Evolutionary conservation across 306 rosid genomes (phyloP).

Genomic region (Gynostemma pentaphyllum): DNA sequence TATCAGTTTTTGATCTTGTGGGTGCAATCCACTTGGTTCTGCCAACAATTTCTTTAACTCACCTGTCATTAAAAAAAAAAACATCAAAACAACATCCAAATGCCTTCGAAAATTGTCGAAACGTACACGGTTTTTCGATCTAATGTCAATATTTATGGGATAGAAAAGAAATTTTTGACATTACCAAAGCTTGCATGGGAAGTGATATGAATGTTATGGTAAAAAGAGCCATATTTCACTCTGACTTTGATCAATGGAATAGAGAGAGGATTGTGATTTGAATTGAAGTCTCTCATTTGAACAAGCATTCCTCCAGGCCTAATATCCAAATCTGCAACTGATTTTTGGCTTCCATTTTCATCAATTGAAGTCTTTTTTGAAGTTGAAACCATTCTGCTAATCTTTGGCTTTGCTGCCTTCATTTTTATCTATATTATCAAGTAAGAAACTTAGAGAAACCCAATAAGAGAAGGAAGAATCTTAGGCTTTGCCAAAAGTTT

Average conservation of each 20-base stretch:
- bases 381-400: conserved; percentile 22
- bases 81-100: neutral
- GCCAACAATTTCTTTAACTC: conserved; percentile 73
- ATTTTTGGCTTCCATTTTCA: neutral
- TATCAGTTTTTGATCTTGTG: conserved; percentile 58
- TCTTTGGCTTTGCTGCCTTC: conserved; percentile 22
- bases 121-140: no score
- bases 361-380: conserved; percentile 11
- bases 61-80: conserved; percentile 39
- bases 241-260: conserved; percentile 37
- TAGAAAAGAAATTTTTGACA: no score
- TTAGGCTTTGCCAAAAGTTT: conserved; percentile 17
- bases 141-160: no score
- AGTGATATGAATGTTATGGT: conserved; percentile 42
- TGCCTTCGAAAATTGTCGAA: neutral
- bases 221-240: conserved; percentile 48
- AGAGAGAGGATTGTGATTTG: conserved; percentile 18
- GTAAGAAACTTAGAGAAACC: conserved; percentile 21
- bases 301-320: conserved; percentile 93
- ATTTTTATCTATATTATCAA: neutral
- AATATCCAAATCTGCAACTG: conserved; percentile 37
- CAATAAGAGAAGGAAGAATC: conserved; percentile 29
- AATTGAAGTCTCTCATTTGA: conserved; percentile 42
- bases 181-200: conserved; percentile 84
- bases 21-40: conserved; percentile 51